Evolutionary conservation across 2,329 filamentous ascomycete genomes (phyloP).

Genomic region (Atkinsonella hypoxylon): DNA sequence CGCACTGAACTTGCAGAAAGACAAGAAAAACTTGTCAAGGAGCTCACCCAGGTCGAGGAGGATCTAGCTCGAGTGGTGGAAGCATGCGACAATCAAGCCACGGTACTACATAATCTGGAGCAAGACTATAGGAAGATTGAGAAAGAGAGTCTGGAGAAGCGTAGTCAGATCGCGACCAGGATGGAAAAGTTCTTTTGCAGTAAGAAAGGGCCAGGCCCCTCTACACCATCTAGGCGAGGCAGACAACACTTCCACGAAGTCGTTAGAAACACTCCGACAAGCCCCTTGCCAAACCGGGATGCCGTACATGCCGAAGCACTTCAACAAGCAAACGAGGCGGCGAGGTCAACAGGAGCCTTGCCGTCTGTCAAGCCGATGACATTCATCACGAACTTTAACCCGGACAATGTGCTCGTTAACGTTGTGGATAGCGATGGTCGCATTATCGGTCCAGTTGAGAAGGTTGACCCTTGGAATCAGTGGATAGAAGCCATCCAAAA

Average conservation of each 20-base stretch:
- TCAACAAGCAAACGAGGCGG: slow-evolving; percentile 2
- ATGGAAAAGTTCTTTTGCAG: slow-evolving; percentile 23
- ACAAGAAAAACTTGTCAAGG: slow-evolving; percentile 16
- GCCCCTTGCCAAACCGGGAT: neutral
- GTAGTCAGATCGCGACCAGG: slow-evolving; percentile 15
- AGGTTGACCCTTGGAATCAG: slow-evolving; percentile 27
- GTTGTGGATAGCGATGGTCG: slow-evolving; percentile 26
- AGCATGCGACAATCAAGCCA: slow-evolving; percentile 20
- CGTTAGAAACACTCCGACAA: neutral
- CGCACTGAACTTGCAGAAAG: slow-evolving; percentile 17
- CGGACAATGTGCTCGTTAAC: slow-evolving; percentile 17
- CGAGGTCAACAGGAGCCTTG: slow-evolving; percentile 3
- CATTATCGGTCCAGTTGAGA: slow-evolving; percentile 25
- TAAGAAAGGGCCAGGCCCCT: slow-evolving; percentile 16
- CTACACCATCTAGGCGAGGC: slow-evolving; percentile 9
- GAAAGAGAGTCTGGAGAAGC: slow-evolving; percentile 16
- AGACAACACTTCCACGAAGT: slow-evolving; percentile 8
- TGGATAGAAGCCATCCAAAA: slow-evolving; percentile 26
- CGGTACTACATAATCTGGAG: slow-evolving; percentile 22
- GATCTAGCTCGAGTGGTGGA: slow-evolving; percentile 21
- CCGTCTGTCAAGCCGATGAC: neutral
- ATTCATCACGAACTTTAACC: neutral
- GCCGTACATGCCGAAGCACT: slow-evolving; percentile 4
- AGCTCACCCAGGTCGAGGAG: slow-evolving; percentile 25
- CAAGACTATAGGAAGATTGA: slow-evolving; percentile 19